These are phyloP conservation scores for Tetracentron sinense DNA, from an alignment of 164 flowering plant species.

Conservation along the genomic window DNA sequence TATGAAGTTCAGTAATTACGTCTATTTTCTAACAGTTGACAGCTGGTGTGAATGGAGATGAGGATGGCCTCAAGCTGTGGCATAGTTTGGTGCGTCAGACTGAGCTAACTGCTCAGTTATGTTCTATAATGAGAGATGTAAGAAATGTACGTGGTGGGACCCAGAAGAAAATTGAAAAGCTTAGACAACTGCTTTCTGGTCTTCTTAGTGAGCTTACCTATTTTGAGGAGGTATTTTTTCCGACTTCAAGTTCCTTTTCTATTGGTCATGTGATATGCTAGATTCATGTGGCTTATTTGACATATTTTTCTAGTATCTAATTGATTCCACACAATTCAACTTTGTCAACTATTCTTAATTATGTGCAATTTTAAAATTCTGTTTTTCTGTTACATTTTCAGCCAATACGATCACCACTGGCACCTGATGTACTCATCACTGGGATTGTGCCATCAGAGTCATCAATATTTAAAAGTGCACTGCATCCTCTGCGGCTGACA, in stretches of 20 bases:
- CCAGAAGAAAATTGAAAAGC: constrained; percentile 95
- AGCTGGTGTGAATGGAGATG: constrained; percentile 62
- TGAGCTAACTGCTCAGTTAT: constrained; percentile 93
- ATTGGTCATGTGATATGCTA: neutral
- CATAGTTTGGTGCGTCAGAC: constrained; percentile 96
- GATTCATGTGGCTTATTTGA: neutral
- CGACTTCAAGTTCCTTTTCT: neutral
- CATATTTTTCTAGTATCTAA: neutral
- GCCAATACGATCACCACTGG: constrained; percentile 94
- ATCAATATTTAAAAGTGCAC: constrained; percentile 88
- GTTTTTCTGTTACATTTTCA: constrained; percentile 25
- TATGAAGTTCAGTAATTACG: neutral
- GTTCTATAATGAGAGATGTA: constrained; percentile 90
- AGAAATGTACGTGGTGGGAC: constrained; percentile 95
- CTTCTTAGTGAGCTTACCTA: constrained; percentile 96
- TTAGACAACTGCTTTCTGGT: constrained; percentile 94
- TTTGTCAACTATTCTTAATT: neutral
- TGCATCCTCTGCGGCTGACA: constrained; percentile 90
- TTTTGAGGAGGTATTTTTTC: constrained; percentile 79
- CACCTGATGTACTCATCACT: constrained; percentile 69
- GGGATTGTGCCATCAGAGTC: constrained; percentile 97
- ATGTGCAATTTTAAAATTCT: neutral
- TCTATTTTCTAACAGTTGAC: constrained; percentile 45
- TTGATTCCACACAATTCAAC: neutral
- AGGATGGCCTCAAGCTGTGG: constrained; percentile 87